These are phyloP conservation scores for Camelina laxa DNA, from an alignment of 345 rosid species.

Conservation along the genomic window DNA sequence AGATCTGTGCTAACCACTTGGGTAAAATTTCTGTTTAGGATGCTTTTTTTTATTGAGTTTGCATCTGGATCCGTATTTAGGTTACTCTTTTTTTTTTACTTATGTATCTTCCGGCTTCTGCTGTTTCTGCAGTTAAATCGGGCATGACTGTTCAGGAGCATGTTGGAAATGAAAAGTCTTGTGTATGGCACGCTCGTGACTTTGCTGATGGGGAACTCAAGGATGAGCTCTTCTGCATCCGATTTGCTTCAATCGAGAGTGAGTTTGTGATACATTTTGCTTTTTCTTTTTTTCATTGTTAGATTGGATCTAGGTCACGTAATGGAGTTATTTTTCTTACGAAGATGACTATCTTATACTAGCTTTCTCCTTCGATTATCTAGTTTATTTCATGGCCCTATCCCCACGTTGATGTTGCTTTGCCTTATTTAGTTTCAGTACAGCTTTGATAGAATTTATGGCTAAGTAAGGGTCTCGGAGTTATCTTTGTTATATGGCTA, in stretches of 20 bases:
- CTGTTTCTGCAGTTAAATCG: conserved; percentile 50
- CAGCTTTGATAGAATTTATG: not conserved
- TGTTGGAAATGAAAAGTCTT: conserved; percentile 75
- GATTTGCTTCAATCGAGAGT: conserved; percentile 48
- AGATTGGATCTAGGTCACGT: not conserved
- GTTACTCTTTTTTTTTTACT: not conserved
- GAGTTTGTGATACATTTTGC: conserved; percentile 19
- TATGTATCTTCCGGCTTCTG: not conserved
- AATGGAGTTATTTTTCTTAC: too few species aligned
- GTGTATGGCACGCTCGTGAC: conserved; percentile 78
- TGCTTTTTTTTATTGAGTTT: conserved; percentile 19
- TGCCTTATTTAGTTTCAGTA: not conserved
- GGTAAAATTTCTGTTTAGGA: conserved; percentile 46
- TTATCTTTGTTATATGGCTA: not conserved
- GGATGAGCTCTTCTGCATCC: conserved; percentile 49
- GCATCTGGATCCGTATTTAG: conserved; percentile 1
- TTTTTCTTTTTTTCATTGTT: not conserved
- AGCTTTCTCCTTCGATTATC: too few species aligned
- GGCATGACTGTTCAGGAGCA: conserved; percentile 68
- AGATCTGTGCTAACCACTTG: conserved; percentile 98
- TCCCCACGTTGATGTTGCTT: not conserved
- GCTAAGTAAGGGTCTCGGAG: not conserved
- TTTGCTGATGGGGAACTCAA: conserved; percentile 71
- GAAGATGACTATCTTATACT: too few species aligned
- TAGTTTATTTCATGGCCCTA: too few species aligned